A percentile compares a stretch with the other conserved stretches of the same genome.
Evolutionary conservation across 2,329 filamentous ascomycete genomes (phyloP).

Genomic region (Colletotrichum spaethianum): DNA sequence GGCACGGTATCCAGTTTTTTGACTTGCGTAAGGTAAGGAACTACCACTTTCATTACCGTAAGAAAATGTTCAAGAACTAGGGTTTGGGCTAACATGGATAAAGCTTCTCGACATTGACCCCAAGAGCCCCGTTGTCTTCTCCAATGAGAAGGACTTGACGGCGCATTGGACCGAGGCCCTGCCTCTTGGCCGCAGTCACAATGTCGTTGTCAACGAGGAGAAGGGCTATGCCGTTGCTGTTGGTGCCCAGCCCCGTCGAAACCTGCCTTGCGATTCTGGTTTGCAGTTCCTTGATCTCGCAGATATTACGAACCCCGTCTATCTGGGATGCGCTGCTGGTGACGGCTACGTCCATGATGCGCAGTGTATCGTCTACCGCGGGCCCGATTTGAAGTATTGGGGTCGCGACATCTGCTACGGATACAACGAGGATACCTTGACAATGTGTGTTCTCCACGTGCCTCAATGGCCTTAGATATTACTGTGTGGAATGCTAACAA

Average conservation of each 20-base stretch:
- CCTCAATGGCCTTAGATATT: fast-evolving
- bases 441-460: slow-evolving; percentile 50
- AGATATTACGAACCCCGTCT: slow-evolving; percentile 66
- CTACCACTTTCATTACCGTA: neutral
- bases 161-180: slow-evolving; percentile 50
- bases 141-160: slow-evolving; percentile 47
- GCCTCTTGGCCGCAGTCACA: slow-evolving; percentile 59
- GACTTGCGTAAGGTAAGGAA: slow-evolving; percentile 63
- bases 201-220: slow-evolving; percentile 63
- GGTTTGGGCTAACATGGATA: neutral
- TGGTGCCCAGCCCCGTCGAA: slow-evolving; percentile 55
- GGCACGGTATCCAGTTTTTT: slow-evolving; percentile 71
- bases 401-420: slow-evolving; percentile 69
- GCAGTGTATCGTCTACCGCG: slow-evolving; percentile 70
- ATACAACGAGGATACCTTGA: slow-evolving; percentile 67
- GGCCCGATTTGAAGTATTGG: slow-evolving; percentile 62
- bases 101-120: slow-evolving; percentile 58
- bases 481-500: neutral
- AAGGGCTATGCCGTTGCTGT: slow-evolving; percentile 61
- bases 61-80: neutral
- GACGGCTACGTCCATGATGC: slow-evolving; percentile 75
- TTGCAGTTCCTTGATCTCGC: slow-evolving; percentile 71
- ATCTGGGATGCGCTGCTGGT: slow-evolving; percentile 65
- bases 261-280: slow-evolving; percentile 61
- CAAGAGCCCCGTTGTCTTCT: slow-evolving; percentile 49